phyloP scores from a whole-genome alignment of 2,329 filamentous ascomycete genomes.

The Lachnellula hyalina region DNA sequence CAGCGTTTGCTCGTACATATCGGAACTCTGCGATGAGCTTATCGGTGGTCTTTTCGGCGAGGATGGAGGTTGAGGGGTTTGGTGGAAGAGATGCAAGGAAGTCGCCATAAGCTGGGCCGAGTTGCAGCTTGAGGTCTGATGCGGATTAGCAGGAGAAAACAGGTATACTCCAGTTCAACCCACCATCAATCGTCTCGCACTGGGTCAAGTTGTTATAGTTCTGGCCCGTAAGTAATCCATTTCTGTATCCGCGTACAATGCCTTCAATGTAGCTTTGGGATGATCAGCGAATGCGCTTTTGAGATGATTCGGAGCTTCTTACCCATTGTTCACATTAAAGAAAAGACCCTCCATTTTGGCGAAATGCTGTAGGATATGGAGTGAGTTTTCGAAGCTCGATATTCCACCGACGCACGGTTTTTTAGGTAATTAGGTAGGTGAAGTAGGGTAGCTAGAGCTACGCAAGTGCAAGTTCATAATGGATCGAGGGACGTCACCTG shows the following conservation, averaged over 20 bases:
- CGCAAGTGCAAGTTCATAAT: no score
- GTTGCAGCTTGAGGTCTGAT: conserved; percentile 93
- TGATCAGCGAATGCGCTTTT: conserved; percentile 20
- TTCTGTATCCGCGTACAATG: conserved; percentile 94
- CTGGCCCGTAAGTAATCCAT: conserved; percentile 79
- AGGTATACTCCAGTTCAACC: conserved; percentile 23
- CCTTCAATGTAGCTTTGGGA: conserved; percentile 81
- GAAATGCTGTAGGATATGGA: conserved; percentile 4
- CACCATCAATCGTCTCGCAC: conserved; percentile 96
- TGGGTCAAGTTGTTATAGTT: conserved; percentile 96
- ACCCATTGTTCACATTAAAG: conserved; percentile 94
- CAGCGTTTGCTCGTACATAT: conserved; percentile 90
- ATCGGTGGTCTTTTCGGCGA: conserved; percentile 93
- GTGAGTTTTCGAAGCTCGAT: conserved; percentile 10
- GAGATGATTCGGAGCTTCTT: conserved; percentile 28
- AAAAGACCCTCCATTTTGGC: conserved; percentile 80
- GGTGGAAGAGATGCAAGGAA: conserved; percentile 90
- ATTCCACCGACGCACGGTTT: not conserved
- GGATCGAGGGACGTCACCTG: conserved; percentile 6
- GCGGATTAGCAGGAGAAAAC: conserved; percentile 6
- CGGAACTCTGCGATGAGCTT: conserved; percentile 97
- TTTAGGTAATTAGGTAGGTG: not conserved
- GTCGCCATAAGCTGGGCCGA: conserved; percentile 93
- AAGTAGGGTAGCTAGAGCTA: not conserved
- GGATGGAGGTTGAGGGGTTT: conserved; percentile 91